Base-by-base conservation (phyloP, 305 asterid genomes). In the Nicotiana rustica region DNA sequence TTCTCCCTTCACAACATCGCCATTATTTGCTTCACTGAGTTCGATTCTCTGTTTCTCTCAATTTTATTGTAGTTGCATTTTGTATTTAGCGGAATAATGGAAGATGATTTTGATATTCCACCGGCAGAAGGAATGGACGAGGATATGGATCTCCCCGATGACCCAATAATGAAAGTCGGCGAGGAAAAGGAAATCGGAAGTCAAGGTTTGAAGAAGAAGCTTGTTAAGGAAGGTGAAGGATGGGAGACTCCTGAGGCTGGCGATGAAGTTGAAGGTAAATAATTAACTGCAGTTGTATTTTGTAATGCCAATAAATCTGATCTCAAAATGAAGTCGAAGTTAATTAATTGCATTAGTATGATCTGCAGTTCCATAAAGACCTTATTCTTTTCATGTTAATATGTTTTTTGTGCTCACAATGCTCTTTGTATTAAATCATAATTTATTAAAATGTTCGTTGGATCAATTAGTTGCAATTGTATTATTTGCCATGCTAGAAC, bases 191-290 rank as follows among this genome's bases (percentile, higher is more conserved):
- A 91, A 86, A 91, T 92, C 83, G 93, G 91, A 19, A 60, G 84
- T 4, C 87, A 89, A 35, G 97, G 97, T 19, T 83, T 91, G 90
- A 92, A 89, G 88, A 91, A 92, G 92, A 90, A 88, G 85, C 91
- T 92, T 19, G 85, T 92, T 0, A 89, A 89, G 86, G 91, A 89
- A 82, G 97, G 95, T 57, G 91, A 87, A 83, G 92, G 86, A 21
- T 92, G 95, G 94, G 93, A 91, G 0, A 88, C 91, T 14, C 97
- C 97, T 13, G 97, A 88, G 6, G 78, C 77, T 83, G 95, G 97
- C 60, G 97, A 92, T 64, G 95, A 92, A 83, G 95, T 92, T 13
- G 83, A 87, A 84, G 97, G 97, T 92, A 84, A 9, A 1, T 44
- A 2, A 44, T 44, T 44, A 44, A 44, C 12, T 8, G 49, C 49